Evolutionary conservation across 1,284 basidiomycete genomes (phyloP), one percentile per base, ranked within the genome.

Genomic region (Austroboletus niveus): DNA sequence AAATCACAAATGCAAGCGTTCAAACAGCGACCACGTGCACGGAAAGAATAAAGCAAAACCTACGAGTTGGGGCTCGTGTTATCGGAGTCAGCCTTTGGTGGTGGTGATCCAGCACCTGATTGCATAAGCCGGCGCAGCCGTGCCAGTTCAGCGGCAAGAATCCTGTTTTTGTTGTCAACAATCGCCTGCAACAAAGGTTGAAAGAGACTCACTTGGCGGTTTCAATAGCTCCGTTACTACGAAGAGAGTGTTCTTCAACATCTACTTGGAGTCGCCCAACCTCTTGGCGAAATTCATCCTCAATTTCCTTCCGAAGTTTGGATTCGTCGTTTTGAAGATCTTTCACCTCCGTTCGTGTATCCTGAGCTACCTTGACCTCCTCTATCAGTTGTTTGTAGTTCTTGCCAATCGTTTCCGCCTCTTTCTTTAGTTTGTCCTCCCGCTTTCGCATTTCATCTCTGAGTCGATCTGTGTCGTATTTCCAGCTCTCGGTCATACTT

Each of bases 101-200:
- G 46, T 41, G 63, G 65, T 54, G 65, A 56, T 48, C 59, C 66
- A 3, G 66, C 65, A 58, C 70, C 63, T 15, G 70, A 70, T 58
- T 81, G 84, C 80, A 90, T 89, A 39, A 90, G 75, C 52, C 87
- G 75, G 60, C 85, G 75, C 59, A 90, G 68, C 51, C 85, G 76
- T 39, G 80, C 76, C 27, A 89, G 75, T 60, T 88, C 85, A 41
- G 73, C 71, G 4, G 83, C 72, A 24, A 88, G 66, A 41, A 74
- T 69, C 60, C 85, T 88, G 45, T 44, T 52, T 50, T 51, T 31
- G 47, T 30, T 42, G 10, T 56, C 9, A 43, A 24, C 45, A 48
- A 34, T 15, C 3, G 30, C 12, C 42, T 42, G 20, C 9, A 8
- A 31, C 2, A 30, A 34, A 44, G 24, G 34, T 51, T 38, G 27